Conservation (phyloP, 768 basidiomycete genomes). For the Rhodosporidiobolus sp. region DNA sequence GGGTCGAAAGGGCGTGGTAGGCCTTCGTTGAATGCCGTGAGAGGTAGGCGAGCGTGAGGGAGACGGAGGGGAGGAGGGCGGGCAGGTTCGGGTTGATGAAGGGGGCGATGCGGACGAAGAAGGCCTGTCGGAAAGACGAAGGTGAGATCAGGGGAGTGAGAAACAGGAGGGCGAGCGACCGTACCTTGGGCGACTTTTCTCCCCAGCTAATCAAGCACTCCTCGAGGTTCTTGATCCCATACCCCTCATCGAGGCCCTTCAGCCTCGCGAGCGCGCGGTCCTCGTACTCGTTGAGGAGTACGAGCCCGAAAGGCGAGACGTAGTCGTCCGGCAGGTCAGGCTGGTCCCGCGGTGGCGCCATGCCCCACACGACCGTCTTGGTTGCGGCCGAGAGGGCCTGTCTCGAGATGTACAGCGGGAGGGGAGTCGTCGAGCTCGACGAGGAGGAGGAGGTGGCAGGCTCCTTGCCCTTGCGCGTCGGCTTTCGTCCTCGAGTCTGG, state of each 20-base stretch:
- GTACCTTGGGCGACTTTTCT: constrained; percentile 26
- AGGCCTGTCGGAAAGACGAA: constrained; percentile 3
- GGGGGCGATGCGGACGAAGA: constrained; percentile 19
- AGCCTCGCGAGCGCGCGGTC: constrained; percentile 24
- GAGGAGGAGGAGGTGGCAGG: neutral
- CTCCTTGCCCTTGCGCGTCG: constrained; percentile 23
- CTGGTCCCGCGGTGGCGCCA: constrained; percentile 9
- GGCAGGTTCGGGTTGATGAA: constrained; percentile 15
- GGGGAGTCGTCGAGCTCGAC: neutral
- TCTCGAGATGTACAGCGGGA: constrained; percentile 31
- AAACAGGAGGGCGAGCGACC: neutral
- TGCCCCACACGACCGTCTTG: constrained; percentile 36
- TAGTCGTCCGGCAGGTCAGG: constrained; percentile 6
- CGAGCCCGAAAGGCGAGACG: constrained; percentile 21
- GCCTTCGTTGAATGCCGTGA: constrained; percentile 29
- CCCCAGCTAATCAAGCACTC: constrained; percentile 35
- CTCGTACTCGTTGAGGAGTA: constrained; percentile 32
- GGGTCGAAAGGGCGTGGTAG: constrained; percentile 32
- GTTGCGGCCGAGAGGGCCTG: constrained; percentile 21
- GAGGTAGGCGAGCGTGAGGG: constrained; percentile 36
- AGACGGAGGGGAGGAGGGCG: constrained; percentile 22
- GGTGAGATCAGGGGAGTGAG: neutral
- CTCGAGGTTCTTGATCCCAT: constrained; percentile 34
- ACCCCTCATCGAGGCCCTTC: constrained; percentile 29
- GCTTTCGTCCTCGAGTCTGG: constrained; percentile 11